Percentiles rank a stretch among this genome's conserved stretches.
phyloP scores from a whole-genome alignment of 2,329 filamentous ascomycete species.

The Pestalotiopsis sp. region DNA sequence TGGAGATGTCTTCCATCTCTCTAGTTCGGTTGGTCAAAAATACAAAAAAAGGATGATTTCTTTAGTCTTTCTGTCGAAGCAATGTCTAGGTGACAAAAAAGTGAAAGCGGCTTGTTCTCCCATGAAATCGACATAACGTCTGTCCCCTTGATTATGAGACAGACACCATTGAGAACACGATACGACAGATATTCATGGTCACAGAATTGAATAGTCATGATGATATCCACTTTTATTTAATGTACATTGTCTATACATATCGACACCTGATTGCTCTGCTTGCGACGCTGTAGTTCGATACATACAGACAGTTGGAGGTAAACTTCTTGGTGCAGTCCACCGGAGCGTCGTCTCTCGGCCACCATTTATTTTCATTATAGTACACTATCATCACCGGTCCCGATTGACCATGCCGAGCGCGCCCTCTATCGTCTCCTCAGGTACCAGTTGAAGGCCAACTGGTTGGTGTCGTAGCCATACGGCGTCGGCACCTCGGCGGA shows the following conservation, averaged over 20 bases:
- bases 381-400: background rate
- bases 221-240: constrained; percentile 10
- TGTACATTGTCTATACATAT: constrained; percentile 12
- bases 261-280: background rate
- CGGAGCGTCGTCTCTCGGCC: background rate
- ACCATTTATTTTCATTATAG: constrained; percentile 7
- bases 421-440: constrained; percentile 68
- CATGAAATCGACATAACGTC: too few relatives aligned
- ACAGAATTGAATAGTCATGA: background rate
- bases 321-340: background rate
- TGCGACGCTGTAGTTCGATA: background rate
- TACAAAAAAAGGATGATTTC: constrained; percentile 27
- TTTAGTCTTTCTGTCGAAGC: constrained; percentile 14
- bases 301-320: background rate
- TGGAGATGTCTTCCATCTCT: constrained; percentile 27
- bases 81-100: background rate
- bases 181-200: background rate
- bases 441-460: constrained; percentile 94
- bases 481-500: constrained; percentile 83
- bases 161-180: too few relatives aligned
- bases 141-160: too few relatives aligned
- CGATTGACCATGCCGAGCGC: background rate
- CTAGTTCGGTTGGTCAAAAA: constrained; percentile 30
- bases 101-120: too few relatives aligned
- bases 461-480: constrained; percentile 70